Base-by-base conservation (phyloP, 495 filamentous ascomycete species). In the Immersiella caudata region DNA sequence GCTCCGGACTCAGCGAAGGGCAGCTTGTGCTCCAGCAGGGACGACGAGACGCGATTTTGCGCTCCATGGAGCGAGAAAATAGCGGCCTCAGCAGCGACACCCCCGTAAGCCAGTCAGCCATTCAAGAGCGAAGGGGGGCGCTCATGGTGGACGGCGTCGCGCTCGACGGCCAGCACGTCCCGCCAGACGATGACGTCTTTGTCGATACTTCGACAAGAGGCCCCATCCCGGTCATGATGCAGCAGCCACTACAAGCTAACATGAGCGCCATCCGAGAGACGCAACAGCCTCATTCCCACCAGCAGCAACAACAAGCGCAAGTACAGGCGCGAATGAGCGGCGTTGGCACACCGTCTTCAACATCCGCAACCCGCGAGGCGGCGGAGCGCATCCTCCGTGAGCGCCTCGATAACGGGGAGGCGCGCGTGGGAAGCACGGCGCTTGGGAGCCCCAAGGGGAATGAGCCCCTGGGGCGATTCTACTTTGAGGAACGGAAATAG, bases 341-440 rank as follows among this genome's bases (percentile, higher is more conserved):
- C 22, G 49, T 2, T n/a, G 57, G 57, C 18, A 33, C 0, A 12
- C 57, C 40, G 16, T 46, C 40, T 18, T 46, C 40, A 2, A 36
- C 33, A 12, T 36, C 33, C 33, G 18, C 4, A 1, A 63, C 75
- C 0, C 77, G 78, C 16, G 81, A 83, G 58, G 76, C 80, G 6
- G 83, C 86, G 0, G 85, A 88, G 77, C 76, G 84, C 33, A 85
- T 87, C 60, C 67, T 89, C 25, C 76, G 82, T 7, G 84, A 87
- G 67, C 75, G 81, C 26, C 72, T 83, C 36, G 82, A 81, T 60
- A 73, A 77, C 9, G 80, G 79, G 36, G 80, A 81, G 62, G 74
- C 69, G 1, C 72, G 64, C 7, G 71, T 70, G 6, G 75, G 80
- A 63, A 64, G 36, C 2, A 69, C 76, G 35, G 73, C 79, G 16